Evolutionary conservation across 129 eudicot genomes (phyloP), one percentile per base, ranked within the genome.

Genomic region (Dittrichia graveolens): DNA sequence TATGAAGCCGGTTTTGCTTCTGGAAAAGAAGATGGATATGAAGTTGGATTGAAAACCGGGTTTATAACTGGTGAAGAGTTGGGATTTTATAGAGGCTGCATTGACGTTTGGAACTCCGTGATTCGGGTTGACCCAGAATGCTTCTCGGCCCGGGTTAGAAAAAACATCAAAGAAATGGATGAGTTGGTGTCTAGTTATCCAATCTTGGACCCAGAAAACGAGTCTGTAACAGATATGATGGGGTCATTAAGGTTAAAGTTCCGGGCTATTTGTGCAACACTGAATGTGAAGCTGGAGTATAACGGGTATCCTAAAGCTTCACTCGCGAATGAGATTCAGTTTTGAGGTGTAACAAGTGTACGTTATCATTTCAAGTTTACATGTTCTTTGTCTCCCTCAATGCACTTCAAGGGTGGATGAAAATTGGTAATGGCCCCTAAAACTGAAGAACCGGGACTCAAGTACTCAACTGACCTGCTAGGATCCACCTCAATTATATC

Each of bases 71-170:
- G 97, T 64, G 83, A 88, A 16, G 97, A 91, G 65, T 73, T 91
- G 34, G 97, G 96, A 57, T 88, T 91, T 59, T 91, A 91, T 79
- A 80, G 82, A 69, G 97, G 96, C 11, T 85, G 91, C 70, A 70
- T 88, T 8, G 89, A 79, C 9, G 71, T 91, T 3, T 91, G 96
- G 89, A 76, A 50, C 67, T 70, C 93, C 14, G 93, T 81, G 3
- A 77, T 92, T 37, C 78, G 62, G 49, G 76, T 85, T 14, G 88
- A 92, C 16, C 78, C 90, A 37, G 69, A 58, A 8, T 85, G 80
- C 47, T 82, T 83, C 61, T 85, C 96, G 18, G 9, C 81, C 3
- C 72, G 98, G 71, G 83, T 87, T 41, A 86, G 75, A 67, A 93
- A 82, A 60, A 80, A 74, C 24, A 79, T 87, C 65, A 86, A 85